Evolutionary conservation across 192 early-diverging fungal species (phyloP).

Genomic region (Umbelopsis vinacea): DNA sequence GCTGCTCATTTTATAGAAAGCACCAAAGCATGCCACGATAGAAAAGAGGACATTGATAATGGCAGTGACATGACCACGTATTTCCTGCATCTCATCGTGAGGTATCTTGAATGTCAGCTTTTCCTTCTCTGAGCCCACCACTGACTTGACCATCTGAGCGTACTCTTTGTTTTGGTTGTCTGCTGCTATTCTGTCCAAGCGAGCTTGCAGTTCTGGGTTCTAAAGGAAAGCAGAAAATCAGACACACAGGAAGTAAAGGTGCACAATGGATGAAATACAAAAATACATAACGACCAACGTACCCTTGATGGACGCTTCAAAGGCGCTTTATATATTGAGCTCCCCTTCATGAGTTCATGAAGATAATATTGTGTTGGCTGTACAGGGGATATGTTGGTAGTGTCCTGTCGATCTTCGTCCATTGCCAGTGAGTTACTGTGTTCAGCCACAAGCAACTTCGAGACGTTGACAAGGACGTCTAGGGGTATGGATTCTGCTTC

Average conservation of each 20-base stretch:
- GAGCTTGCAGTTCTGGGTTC: conserved; percentile 19
- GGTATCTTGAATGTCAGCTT: conserved; percentile 11
- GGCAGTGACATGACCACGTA: conserved; percentile 1
- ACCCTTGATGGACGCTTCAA: not conserved
- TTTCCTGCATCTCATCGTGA: conserved; percentile 16
- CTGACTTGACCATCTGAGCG: conserved; percentile 6
- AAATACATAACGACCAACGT: not conserved
- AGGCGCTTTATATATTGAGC: not conserved
- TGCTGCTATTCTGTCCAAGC: conserved; percentile 5
- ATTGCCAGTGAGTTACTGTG: not conserved
- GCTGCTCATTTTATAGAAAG: conserved; percentile 11
- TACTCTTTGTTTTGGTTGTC: conserved; percentile 15
- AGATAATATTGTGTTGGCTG: not conserved
- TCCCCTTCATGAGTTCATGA: conserved; percentile 5
- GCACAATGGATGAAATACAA: no score
- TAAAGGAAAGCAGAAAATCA: not conserved
- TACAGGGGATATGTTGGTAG: not conserved
- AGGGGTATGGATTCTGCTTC: not conserved
- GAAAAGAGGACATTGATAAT: conserved; percentile 12
- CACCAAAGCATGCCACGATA: conserved; percentile 15
- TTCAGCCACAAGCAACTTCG: not conserved
- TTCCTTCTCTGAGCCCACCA: not conserved
- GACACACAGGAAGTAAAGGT: not conserved
- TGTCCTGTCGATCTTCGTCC: not conserved
- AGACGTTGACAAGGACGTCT: not conserved